These are phyloP conservation scores for Oryza brachyantha DNA, from an alignment of 176 grass and related monocot genomes.

Conservation along the genomic window DNA sequence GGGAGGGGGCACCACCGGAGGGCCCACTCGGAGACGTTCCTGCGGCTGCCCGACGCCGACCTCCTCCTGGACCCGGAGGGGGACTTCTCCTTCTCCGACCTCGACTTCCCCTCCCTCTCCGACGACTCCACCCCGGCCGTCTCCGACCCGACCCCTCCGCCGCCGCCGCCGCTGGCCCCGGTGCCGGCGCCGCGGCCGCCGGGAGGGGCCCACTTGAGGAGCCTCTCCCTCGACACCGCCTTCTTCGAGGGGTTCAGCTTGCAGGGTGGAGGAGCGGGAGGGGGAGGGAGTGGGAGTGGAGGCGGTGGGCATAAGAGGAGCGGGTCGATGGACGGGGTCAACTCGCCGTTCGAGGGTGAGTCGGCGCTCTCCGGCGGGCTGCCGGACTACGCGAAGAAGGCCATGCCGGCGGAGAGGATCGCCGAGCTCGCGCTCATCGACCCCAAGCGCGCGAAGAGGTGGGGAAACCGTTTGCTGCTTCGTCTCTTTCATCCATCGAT, in stretches of 20 bases:
- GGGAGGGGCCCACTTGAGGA: slow-evolving; percentile 51
- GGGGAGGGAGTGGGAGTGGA: neutral
- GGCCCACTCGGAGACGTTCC: slow-evolving; percentile 79
- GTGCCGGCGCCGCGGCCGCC: slow-evolving; percentile 28
- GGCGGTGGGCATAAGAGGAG: slow-evolving; percentile 58
- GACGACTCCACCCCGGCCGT: slow-evolving; percentile 54
- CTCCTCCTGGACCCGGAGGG: slow-evolving; percentile 78
- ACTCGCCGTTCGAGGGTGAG: slow-evolving; percentile 70
- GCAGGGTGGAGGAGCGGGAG: slow-evolving; percentile 25
- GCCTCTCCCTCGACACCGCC: slow-evolving; percentile 83
- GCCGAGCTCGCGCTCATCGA: slow-evolving; percentile 85
- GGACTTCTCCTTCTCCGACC: slow-evolving; percentile 87
- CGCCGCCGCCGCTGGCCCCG: neutral
- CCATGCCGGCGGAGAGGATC: slow-evolving; percentile 69
- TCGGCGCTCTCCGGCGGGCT: slow-evolving; percentile 38
- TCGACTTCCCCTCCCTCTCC: slow-evolving; percentile 89
- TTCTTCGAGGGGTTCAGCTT: slow-evolving; percentile 73
- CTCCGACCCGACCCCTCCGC: slow-evolving; percentile 41
- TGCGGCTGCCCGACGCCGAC: slow-evolving; percentile 76
- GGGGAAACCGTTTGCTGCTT: neutral
- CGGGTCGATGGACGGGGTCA: slow-evolving; percentile 77
- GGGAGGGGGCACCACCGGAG: slow-evolving; percentile 61
- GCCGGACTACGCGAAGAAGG: slow-evolving; percentile 94
- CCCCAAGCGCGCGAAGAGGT: slow-evolving; percentile 97
- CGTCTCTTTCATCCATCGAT: neutral